phyloP scores from a whole-genome alignment of 1,284 basidiomycete genomes.

The Boletus semigastroideus region DNA sequence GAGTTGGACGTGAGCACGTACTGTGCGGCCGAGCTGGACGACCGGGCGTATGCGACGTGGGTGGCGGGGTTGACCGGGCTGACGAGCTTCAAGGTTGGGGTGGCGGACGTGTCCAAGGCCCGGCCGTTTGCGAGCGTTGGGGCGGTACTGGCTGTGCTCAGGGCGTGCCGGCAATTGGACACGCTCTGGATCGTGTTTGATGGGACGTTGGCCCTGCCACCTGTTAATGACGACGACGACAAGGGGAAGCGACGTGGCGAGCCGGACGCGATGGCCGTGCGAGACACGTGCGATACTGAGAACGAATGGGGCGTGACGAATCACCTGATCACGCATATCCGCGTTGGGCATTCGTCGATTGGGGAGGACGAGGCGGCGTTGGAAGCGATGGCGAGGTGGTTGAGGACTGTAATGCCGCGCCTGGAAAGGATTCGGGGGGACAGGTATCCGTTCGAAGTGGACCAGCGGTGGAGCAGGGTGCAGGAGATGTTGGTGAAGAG shows the following conservation, averaged over 20 bases:
- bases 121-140: conserved; percentile 20
- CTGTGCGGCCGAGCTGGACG: conserved; percentile 20
- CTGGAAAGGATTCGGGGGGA: conserved; percentile 20
- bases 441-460: conserved; percentile 15
- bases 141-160: conserved; percentile 23
- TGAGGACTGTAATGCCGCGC: conserved; percentile 20
- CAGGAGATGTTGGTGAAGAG: conserved; percentile 13
- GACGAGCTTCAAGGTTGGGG: conserved; percentile 23
- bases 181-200: conserved; percentile 24
- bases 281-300: background rate
- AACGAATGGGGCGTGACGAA: conserved; percentile 24
- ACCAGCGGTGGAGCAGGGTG: conserved; percentile 14
- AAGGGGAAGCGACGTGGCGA: background rate
- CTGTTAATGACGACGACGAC: background rate
- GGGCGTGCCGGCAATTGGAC: conserved; percentile 17
- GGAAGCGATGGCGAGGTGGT: conserved; percentile 11
- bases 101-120: conserved; percentile 22
- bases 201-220: conserved; percentile 11
- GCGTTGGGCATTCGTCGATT: conserved; percentile 24
- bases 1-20: conserved; percentile 21
- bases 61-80: conserved; percentile 17
- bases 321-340: conserved; percentile 14
- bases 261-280: background rate
- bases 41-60: conserved; percentile 11
- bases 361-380: conserved; percentile 10